Base-by-base conservation (phyloP, 257 asterid genomes). In the Rehmannia glutinosa region DNA sequence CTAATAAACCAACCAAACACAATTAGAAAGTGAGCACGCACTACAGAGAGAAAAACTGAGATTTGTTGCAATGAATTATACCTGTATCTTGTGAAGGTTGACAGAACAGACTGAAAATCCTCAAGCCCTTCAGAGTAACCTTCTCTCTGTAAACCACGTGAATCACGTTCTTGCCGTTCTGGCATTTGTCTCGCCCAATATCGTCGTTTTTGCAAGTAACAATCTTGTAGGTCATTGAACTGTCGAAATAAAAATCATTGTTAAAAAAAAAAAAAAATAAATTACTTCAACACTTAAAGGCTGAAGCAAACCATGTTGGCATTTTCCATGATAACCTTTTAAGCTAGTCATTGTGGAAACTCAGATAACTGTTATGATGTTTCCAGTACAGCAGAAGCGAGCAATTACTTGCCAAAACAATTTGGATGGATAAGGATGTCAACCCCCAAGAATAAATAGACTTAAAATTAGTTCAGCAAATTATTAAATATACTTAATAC, bases 191-290 rank as follows among this genome's bases (percentile, higher is more conserved):
- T 83, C 0, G 74, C 90, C 88, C 83, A 85, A 68, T 57, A 71
- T 23, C 88, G 80, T 58, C 91, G 76, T 69, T 78, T 90, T 81
- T 90, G 97, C 78, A 90, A 70, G 76, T 90, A 90, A 72, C 92
- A 87, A 23, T 86, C 94, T 84, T 87, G 96, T 15, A 90, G 93
- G 70, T 87, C 94, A 47, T 75, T 81, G 75, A 90, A 86, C 97
- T 87, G 88, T 55, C 55, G 70, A 46, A 61, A 46, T 23, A 52
- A 21, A 59, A 55, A 64, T 42, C 21, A 32, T 64, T 27, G 38
- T 63, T 17, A 19, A 15, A 13, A 47, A 20, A 4, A 43, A 16
- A 63, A 28, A 59, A 42, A 36, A 41, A 70, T 50, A 2, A 42
- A 45, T 6, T 36, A 11, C 8, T 46, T 62, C 11, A 17, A 27